Evolutionary conservation across 495 filamentous ascomycete genomes (phyloP).

Genomic region (Trypethelium eluteriae): DNA sequence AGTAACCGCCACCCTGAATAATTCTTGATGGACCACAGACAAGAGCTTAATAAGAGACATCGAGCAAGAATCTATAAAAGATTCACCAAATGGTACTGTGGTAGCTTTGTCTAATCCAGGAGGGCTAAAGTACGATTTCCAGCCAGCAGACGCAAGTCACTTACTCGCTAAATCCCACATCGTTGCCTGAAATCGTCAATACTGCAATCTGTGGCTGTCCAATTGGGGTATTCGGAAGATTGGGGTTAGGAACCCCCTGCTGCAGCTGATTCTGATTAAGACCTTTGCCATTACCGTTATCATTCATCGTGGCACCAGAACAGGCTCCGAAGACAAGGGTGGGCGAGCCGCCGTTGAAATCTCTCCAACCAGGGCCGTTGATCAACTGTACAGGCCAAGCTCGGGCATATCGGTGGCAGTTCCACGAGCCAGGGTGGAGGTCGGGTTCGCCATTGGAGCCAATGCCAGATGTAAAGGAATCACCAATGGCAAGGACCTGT

Average conservation of each 20-base stretch:
- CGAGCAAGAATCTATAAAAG: too few relatives aligned
- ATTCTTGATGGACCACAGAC: too few relatives aligned
- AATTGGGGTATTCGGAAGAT: neutral
- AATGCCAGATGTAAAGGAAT: slow-evolving; percentile 14
- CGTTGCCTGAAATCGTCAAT: slow-evolving; percentile 11
- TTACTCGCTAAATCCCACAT: neutral
- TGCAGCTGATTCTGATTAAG: neutral
- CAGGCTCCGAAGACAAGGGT: slow-evolving; percentile 11
- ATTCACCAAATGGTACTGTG: too few relatives aligned
- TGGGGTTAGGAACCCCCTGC: neutral
- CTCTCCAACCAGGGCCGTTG: slow-evolving; percentile 9
- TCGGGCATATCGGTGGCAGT: neutral
- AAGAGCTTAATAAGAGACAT: too few relatives aligned
- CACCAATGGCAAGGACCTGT: slow-evolving; percentile 7
- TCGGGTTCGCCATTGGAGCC: slow-evolving; percentile 6
- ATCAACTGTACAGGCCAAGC: slow-evolving; percentile 10
- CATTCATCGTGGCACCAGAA: slow-evolving; percentile 9
- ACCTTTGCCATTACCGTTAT: neutral
- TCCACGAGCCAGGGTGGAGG: neutral
- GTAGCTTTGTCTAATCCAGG: too few relatives aligned
- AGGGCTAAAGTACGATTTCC: too few relatives aligned
- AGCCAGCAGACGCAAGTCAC: too few relatives aligned
- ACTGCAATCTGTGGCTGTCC: slow-evolving; percentile 12
- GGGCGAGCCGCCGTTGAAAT: slow-evolving; percentile 9
- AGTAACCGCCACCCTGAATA: too few relatives aligned